Evolutionary conservation across 176 grass and related monocot genomes (phyloP), one percentile per base, ranked within the genome.

Genomic region (Eleusine indica): DNA sequence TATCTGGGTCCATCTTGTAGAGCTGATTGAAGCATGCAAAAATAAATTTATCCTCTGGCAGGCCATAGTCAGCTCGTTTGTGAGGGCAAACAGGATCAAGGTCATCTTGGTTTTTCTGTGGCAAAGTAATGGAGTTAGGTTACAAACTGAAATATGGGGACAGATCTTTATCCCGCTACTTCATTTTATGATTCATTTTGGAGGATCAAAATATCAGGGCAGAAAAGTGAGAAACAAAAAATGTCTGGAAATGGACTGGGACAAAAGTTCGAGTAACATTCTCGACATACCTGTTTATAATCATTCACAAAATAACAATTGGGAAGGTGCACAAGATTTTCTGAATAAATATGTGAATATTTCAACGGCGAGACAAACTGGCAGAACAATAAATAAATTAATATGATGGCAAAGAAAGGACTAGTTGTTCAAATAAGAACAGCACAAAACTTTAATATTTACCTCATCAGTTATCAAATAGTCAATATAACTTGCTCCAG

Each of bases 1-100:
- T 87, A 76, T 96, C 94, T 76, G 94, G 94, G 70, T 96, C 94
- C 91, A 96, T 96, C 81, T 96, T 96, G 64, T 96, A 96, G 79
- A 96, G 88, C 77, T 96, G 94, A 87, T 92, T 96, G 87, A 96
- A 96, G 80, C 94, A 96, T 63, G 94, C 94, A 85, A 96, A 96
- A 82, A 96, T 89, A 82, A 93, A 80, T 79, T 93, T 96, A 89
- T 96, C 81, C 22, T 91, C 88, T 2, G 94, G 91, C 66, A 96
- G 71, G 28, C 91, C 91, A 85, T 96, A 96, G 77, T 96, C 91
- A n/a, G 94, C 73, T 68, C 94, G 78, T 87, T 93, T 91, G 62
- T 96, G 91, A 69, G 67, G 88, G 37, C 88, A 89, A 16, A 87
- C 37, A 30, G 91, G 82, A 64, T 46, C 41, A 52, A 96, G 80